Conservation (phyloP, 2,329 filamentous ascomycete genomes). For the Penicillium concentricum region DNA sequence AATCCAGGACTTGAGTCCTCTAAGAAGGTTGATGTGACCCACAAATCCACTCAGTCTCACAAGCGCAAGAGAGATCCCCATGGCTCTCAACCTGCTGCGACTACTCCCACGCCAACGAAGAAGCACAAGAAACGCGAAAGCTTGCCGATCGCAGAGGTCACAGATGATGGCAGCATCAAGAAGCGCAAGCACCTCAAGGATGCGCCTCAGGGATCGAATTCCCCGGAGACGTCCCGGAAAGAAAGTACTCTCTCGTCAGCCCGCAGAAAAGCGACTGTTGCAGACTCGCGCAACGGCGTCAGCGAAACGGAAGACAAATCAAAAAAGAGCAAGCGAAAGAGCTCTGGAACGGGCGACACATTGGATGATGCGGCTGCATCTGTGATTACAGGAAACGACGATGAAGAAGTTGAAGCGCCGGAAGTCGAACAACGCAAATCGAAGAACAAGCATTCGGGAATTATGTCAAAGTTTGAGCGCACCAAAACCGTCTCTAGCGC, state of each 20-base stretch:
- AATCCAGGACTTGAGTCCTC: conserved; percentile 50
- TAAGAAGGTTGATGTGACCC: conserved; percentile 19
- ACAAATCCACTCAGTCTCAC: conserved; percentile 26
- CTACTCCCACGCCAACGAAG: conserved; percentile 38
- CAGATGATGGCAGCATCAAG: conserved; percentile 34
- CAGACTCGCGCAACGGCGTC: conserved; percentile 21
- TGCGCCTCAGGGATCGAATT: conserved; percentile 27
- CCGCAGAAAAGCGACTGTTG: conserved; percentile 26
- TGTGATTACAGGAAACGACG: conserved; percentile 18
- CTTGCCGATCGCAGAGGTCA: conserved; percentile 12
- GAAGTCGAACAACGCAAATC: conserved; percentile 26
- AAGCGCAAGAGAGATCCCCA: conserved; percentile 38
- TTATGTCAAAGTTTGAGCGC: conserved; percentile 42
- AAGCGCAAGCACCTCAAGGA: conserved; percentile 25
- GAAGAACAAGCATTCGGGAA: conserved; percentile 36
- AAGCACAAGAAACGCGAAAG: conserved; percentile 35
- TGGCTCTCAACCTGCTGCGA: conserved; percentile 21
- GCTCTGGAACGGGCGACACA: conserved; percentile 11
- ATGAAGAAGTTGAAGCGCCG: conserved; percentile 8
- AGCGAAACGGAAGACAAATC: conserved; percentile 30
- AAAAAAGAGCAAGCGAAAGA: conserved; percentile 41
- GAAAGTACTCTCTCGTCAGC: conserved; percentile 30
- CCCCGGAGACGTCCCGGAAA: conserved; percentile 32
- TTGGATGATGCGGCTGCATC: conserved; percentile 26
- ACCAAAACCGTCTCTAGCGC: conserved; percentile 26